Conservation (phyloP, 176 grass and related monocot genomes). For the Avena insularis region DNA sequence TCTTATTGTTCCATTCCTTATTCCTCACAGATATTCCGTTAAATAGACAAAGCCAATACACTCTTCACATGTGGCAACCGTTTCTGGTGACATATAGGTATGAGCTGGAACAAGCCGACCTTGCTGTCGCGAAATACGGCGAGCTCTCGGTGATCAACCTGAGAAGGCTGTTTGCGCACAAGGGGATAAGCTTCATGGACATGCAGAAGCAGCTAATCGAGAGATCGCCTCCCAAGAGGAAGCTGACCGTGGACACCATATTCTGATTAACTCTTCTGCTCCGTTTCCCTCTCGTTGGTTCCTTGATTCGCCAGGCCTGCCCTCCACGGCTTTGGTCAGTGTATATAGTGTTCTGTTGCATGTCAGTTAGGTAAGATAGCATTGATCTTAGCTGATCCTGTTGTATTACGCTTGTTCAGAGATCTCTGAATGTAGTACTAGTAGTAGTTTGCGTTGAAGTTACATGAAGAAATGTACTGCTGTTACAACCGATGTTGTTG, state of each 20-base stretch:
- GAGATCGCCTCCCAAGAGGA: slow-evolving; percentile 71
- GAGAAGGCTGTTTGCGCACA: slow-evolving; percentile 83
- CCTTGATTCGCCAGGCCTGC: not conserved
- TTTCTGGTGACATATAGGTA: slow-evolving; percentile 61
- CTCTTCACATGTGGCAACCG: not conserved
- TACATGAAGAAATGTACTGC: not conserved
- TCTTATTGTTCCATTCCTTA: not conserved
- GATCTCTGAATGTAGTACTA: not conserved
- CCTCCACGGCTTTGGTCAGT: not conserved
- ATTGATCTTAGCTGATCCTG: slow-evolving; percentile 30
- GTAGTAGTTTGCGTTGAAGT: not conserved
- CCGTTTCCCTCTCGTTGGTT: not conserved
- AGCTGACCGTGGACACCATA: slow-evolving; percentile 72
- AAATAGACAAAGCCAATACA: not conserved
- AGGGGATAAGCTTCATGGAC: slow-evolving; percentile 88
- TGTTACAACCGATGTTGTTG: slow-evolving; percentile 18
- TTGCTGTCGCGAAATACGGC: slow-evolving; percentile 71
- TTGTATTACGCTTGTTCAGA: not conserved
- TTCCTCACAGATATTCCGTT: not conserved
- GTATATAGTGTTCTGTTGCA: slow-evolving; percentile 31
- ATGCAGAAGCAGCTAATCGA: slow-evolving; percentile 95
- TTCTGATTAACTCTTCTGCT: slow-evolving; percentile 40
- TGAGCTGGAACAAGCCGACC: slow-evolving; percentile 81
- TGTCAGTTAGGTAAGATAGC: slow-evolving; percentile 27
- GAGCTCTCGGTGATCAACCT: slow-evolving; percentile 96